phyloP scores from a whole-genome alignment of 2,329 filamentous ascomycete species.

The Sporothrix mexicana region DNA sequence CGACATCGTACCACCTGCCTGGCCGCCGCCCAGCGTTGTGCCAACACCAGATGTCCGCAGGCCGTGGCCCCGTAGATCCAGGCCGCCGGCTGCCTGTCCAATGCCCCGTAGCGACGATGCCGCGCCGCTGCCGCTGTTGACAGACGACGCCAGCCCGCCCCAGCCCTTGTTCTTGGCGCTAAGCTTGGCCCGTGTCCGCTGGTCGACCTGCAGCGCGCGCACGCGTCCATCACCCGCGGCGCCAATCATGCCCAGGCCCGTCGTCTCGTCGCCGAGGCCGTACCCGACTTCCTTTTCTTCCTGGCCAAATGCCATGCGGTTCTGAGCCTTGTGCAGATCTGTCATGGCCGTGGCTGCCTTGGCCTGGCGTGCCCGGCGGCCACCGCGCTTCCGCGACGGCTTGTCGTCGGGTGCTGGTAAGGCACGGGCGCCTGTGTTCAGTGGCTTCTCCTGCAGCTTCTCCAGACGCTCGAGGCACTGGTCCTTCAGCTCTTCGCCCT shows the following conservation, averaged over 20 bases:
- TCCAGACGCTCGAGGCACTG: constrained; percentile 85
- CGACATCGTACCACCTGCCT: constrained; percentile 75
- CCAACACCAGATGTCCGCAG: constrained; percentile 84
- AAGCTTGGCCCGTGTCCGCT: constrained; percentile 89
- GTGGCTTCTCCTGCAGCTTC: constrained; percentile 88
- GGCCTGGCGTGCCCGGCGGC: constrained; percentile 85
- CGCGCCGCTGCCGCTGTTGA: constrained; percentile 55
- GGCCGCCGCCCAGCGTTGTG: constrained; percentile 59
- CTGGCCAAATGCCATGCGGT: constrained; percentile 93
- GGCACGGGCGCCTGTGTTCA: constrained; percentile 85
- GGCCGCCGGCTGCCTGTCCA: constrained; percentile 67
- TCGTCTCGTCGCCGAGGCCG: constrained; percentile 81
- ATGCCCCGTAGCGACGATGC: constrained; percentile 85
- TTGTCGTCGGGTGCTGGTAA: constrained; percentile 95
- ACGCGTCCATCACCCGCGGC: constrained; percentile 87
- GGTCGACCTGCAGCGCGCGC: constrained; percentile 85
- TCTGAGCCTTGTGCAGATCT: constrained; percentile 92
- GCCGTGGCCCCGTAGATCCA: constrained; percentile 76
- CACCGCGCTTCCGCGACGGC: constrained; percentile 88
- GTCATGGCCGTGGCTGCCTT: constrained; percentile 98
- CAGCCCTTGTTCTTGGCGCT: constrained; percentile 96
- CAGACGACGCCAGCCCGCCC: constrained; percentile 63
- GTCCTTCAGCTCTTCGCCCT: constrained; percentile 80
- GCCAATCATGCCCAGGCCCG: constrained; percentile 94
- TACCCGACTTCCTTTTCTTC: constrained; percentile 95